Conservation (phyloP, 2,329 filamentous ascomycete species). For the Fusarium oxysporum region DNA sequence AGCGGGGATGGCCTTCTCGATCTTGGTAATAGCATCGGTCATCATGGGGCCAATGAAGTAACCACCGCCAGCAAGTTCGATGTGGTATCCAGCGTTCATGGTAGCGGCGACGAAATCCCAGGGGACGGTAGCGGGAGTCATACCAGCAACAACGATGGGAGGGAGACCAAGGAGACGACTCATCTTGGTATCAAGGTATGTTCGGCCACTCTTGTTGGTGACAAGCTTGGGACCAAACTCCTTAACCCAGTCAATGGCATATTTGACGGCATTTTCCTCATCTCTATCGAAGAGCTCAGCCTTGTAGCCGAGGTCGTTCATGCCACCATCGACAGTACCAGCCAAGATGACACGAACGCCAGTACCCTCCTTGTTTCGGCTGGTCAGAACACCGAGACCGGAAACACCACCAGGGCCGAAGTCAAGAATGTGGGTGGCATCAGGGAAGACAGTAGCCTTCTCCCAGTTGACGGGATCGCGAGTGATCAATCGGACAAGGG, state of each 20-base stretch:
- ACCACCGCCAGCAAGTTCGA: constrained; percentile 89
- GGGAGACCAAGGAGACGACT: constrained; percentile 86
- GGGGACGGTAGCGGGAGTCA: constrained; percentile 90
- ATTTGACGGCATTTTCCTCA: constrained; percentile 93
- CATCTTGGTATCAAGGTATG: constrained; percentile 97
- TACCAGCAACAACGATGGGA: constrained; percentile 90
- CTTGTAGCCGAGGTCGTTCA: constrained; percentile 95
- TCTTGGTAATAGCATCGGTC: constrained; percentile 85
- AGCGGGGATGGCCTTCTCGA: constrained; percentile 84
- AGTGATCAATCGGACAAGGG: constrained; percentile 91
- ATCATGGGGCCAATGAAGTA: constrained; percentile 87
- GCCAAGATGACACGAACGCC: constrained; percentile 96
- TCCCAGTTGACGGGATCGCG: constrained; percentile 97
- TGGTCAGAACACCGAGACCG: constrained; percentile 93
- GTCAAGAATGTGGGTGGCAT: constrained; percentile 93
- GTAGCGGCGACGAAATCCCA: constrained; percentile 94
- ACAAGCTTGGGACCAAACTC: constrained; percentile 94
- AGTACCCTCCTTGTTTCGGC: constrained; percentile 98
- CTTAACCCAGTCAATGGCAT: constrained; percentile 97
- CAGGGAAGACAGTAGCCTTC: constrained; percentile 88
- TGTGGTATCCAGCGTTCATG: constrained; percentile 95
- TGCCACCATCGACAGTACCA: constrained; percentile 90
- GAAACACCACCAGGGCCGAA: constrained; percentile 98
- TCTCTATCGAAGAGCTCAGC: constrained; percentile 97
- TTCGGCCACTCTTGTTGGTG: constrained; percentile 88